Base-by-base conservation (phyloP, 371 early-diverging fungal genomes). In the Apophysomyces ossiformis region DNA sequence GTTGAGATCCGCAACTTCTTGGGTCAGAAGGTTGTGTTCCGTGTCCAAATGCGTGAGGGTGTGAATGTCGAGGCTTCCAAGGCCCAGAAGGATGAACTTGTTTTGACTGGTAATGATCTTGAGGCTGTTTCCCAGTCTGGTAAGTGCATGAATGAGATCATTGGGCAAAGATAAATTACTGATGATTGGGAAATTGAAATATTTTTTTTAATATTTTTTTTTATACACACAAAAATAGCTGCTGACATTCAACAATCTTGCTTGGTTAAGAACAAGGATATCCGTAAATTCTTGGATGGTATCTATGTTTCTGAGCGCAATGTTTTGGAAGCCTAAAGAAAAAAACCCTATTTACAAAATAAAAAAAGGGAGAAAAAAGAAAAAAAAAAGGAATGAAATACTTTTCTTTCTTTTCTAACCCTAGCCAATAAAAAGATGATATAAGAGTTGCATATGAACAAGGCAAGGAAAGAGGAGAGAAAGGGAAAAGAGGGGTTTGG, bases 281-380 rank as follows among this genome's bases (percentile, higher is more conserved):
- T 96, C 85, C 95, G 99, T 89, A 97, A 99, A 88, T 99, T 99
- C 94, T 89, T 99, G 83, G 99, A 99, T 85, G 99, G 98, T 91
- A 93, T 98, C 93, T 98, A 97, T 91, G 95, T 98, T 69, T 96
- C 96, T 64, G 93, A 95, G 83, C 84, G 84, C 67, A 79, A 77
- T 38, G 78, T 79, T 59, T 61, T 83, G 46, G 77, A 78, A 63
- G 68, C 69, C 47, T 41, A 41, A 41, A 41, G 11, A 39, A 39
- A 39, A 7, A 39, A 39, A 39, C 39, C 8, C 4, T 41, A 9
- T 16, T 16, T 7, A 16, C 54, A 50, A 50, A 50, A 50, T 21
- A 50, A 50, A 7, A 16, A 50, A 15, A 50, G 21, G 3, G 18
- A 18, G n/a, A n/a, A n/a, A n/a, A 43, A 4, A 45, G 16, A n/a